Conservation (phyloP, 176 grass and related monocot species). For the Avena eriantha region DNA sequence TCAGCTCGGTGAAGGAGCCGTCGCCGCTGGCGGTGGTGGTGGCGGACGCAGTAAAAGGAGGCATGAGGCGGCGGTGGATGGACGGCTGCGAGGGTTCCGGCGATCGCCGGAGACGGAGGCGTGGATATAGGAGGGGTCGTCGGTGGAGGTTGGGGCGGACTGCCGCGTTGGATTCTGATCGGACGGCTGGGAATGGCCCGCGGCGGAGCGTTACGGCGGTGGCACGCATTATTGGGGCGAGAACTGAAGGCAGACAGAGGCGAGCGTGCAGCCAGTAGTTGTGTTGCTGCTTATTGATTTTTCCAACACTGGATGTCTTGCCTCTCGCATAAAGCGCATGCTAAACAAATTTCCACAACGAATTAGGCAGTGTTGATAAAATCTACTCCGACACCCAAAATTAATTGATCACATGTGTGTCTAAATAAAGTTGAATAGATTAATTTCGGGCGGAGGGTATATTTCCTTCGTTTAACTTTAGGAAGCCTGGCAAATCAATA, state of each 20-base stretch:
- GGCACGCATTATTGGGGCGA: conserved; percentile 23
- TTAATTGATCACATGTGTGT: no score
- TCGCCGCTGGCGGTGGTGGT: neutral
- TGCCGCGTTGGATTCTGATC: conserved; percentile 55
- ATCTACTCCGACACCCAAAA: no score
- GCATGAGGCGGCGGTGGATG: neutral
- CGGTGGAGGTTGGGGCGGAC: neutral
- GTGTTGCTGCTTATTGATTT: neutral
- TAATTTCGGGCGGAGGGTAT: no score
- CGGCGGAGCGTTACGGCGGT: neutral
- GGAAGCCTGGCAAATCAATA: no score
- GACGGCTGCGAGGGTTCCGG: conserved; percentile 33
- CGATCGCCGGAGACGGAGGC: conserved; percentile 22
- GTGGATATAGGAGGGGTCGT: neutral
- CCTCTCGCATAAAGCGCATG: no score
- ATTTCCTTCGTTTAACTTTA: no score
- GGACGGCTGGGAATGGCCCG: conserved; percentile 8
- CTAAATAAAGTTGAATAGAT: no score
- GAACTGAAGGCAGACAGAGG: no score
- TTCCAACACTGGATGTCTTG: no score
- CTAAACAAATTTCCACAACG: no score
- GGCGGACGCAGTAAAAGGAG: conserved; percentile 19
- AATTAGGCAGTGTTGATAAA: no score
- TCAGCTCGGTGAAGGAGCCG: conserved; percentile 45
- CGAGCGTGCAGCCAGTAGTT: neutral